Evolutionary conservation across 2,329 filamentous ascomycete genomes (phyloP).

Genomic region (Aspergillus costaricaensis): DNA sequence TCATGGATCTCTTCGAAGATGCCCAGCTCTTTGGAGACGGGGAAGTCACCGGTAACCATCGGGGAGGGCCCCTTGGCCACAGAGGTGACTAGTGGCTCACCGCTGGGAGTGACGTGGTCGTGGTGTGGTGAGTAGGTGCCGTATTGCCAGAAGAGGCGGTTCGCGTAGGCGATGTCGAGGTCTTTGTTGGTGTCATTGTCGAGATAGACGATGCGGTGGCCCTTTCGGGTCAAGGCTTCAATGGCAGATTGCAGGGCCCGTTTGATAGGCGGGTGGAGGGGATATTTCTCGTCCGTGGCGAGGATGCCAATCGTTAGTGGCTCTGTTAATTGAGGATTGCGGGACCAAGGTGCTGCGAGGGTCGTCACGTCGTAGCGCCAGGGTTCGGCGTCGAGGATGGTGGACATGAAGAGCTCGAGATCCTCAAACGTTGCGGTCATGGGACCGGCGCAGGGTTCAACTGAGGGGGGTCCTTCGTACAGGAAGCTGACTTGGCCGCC

Average conservation of each 20-base stretch:
- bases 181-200: conserved; percentile 32
- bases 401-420: conserved; percentile 38
- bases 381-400: conserved; percentile 43
- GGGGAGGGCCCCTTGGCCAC: conserved; percentile 31
- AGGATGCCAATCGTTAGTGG: conserved; percentile 53
- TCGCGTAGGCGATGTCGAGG: conserved; percentile 31
- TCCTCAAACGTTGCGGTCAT: conserved; percentile 19
- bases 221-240: conserved; percentile 42
- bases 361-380: conserved; percentile 51
- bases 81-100: conserved; percentile 50
- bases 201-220: conserved; percentile 49
- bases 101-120: conserved; percentile 38
- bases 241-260: conserved; percentile 48
- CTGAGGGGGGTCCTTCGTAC: conserved; percentile 11
- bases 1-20: conserved; percentile 45
- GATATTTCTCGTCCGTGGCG: conserved; percentile 50
- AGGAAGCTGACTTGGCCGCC: conserved; percentile 22
- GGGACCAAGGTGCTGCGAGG: conserved; percentile 49
- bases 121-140: conserved; percentile 34
- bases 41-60: conserved; percentile 34
- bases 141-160: conserved; percentile 44
- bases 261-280: conserved; percentile 54
- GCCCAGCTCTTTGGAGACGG: conserved; percentile 24
- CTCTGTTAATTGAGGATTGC: conserved; percentile 18
- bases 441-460: conserved; percentile 18